phyloP scores from a whole-genome alignment of 768 basidiomycete genomes.

The Suillus hirtellus region DNA sequence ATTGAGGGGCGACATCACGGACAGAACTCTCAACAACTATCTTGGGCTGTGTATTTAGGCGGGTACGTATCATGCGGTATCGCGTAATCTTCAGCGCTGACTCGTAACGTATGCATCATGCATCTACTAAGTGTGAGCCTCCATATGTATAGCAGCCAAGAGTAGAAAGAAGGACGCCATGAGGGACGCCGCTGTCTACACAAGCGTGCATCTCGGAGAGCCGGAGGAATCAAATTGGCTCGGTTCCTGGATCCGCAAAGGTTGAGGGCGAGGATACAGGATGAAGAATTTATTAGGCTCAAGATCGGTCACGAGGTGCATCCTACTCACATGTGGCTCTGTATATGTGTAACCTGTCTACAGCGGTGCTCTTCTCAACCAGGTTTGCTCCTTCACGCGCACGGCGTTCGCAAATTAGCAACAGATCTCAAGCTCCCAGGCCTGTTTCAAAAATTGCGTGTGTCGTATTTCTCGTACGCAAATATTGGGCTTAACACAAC shows the following conservation, averaged over 20 bases:
- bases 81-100: not conserved
- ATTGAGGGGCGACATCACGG: slow-evolving; percentile 50
- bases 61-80: slow-evolving; percentile 33
- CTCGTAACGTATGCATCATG: not conserved
- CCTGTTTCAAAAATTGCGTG: not conserved
- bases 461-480: not conserved
- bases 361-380: not conserved
- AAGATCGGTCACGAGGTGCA: slow-evolving; percentile 66
- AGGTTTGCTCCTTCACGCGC: slow-evolving; percentile 62
- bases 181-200: slow-evolving; percentile 59
- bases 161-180: slow-evolving; percentile 56
- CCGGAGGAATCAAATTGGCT: slow-evolving; percentile 61
- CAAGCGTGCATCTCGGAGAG: slow-evolving; percentile 62
- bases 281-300: slow-evolving; percentile 52
- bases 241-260: slow-evolving; percentile 50
- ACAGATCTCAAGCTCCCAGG: not conserved
- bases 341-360: not conserved
- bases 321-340: not conserved
- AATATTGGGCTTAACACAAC: too few relatives aligned
- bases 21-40: slow-evolving; percentile 66
- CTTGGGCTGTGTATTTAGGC: slow-evolving; percentile 54
- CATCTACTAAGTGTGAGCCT: slow-evolving; percentile 42
- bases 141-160: slow-evolving; percentile 39
- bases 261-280: slow-evolving; percentile 60
- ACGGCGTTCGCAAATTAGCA: slow-evolving; percentile 44